phyloP scores from a whole-genome alignment of 2,329 filamentous ascomycete species.

The Tolypocladium amazonense region DNA sequence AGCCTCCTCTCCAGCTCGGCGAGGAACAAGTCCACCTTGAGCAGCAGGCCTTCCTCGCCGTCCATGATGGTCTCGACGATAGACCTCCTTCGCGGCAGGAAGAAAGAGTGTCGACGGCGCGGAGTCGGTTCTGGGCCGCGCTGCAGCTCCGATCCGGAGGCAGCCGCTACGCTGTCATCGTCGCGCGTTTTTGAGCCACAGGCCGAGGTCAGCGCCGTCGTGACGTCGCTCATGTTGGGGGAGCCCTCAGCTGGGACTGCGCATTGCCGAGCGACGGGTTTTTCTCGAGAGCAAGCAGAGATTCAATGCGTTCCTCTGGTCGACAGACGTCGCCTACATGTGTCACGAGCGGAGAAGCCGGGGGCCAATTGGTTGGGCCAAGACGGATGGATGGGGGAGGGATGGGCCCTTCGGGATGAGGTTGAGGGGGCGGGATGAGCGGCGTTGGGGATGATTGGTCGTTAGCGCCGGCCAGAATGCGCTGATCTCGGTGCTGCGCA shows the following conservation, averaged over 20 bases:
- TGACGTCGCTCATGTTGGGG: constrained; percentile 25
- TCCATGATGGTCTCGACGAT: constrained; percentile 52
- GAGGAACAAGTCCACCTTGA: constrained; percentile 70
- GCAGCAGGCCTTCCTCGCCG: constrained; percentile 48
- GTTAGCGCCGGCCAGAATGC: neutral
- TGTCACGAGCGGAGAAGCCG: neutral
- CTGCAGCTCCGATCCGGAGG: constrained; percentile 29
- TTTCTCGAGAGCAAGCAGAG: neutral
- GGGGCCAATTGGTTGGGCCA: constrained; percentile 2
- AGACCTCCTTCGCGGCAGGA: constrained; percentile 45
- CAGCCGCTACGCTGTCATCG: constrained; percentile 18
- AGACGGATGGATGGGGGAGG: neutral
- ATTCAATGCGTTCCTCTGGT: neutral
- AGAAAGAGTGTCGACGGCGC: constrained; percentile 46
- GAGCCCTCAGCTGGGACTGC: neutral
- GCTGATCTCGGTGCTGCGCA: neutral
- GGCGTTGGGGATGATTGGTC: neutral
- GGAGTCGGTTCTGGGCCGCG: constrained; percentile 20
- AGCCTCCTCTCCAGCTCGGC: constrained; percentile 77
- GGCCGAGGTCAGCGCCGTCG: constrained; percentile 26
- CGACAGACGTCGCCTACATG: neutral
- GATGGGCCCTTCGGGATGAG: neutral
- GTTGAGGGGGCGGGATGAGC: neutral
- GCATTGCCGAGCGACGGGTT: neutral
- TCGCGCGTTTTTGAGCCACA: constrained; percentile 21